These are phyloP conservation scores for Lumnitzera littorea DNA, from an alignment of 345 rosid species.

Conservation along the genomic window DNA sequence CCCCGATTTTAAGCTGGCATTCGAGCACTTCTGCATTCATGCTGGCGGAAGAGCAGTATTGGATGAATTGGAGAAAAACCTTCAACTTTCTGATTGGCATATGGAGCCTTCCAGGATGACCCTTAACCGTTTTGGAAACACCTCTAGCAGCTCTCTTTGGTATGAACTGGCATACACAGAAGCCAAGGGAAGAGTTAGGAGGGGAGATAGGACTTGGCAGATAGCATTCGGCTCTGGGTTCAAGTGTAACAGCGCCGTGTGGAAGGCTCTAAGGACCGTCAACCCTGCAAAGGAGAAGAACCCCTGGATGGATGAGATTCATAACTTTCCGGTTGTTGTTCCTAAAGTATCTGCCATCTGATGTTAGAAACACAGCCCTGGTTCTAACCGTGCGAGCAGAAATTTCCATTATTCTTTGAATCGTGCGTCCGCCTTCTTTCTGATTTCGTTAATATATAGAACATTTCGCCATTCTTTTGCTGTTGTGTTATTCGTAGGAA, in stretches of 20 bases:
- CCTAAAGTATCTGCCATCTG: constrained; percentile 46
- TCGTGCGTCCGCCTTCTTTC: too few species aligned
- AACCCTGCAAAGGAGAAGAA: constrained; percentile 36
- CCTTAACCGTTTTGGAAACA: constrained; percentile 50
- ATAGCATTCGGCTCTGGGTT: constrained; percentile 58
- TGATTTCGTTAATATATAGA: too few species aligned
- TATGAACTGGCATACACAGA: constrained; percentile 54
- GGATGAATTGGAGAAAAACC: constrained; percentile 58
- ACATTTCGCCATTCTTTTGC: too few species aligned
- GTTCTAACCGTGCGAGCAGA: too few species aligned
- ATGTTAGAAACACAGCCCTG: background rate
- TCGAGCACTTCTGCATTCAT: constrained; percentile 54
- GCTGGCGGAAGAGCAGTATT: constrained; percentile 56
- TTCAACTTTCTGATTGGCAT: constrained; percentile 46
- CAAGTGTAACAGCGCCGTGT: constrained; percentile 55
- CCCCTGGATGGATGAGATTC: constrained; percentile 50
- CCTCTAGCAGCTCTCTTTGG: constrained; percentile 52
- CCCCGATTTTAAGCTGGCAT: constrained; percentile 59
- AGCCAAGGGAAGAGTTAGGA: constrained; percentile 55
- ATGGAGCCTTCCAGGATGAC: constrained; percentile 61
- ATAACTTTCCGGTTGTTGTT: constrained; percentile 54
- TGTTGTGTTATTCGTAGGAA: too few species aligned
- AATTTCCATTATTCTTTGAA: too few species aligned
- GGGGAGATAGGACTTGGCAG: constrained; percentile 51
- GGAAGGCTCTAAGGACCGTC: constrained; percentile 40